Conservation (phyloP, 345 rosid genomes). For the Citrus cavaleriei region DNA sequence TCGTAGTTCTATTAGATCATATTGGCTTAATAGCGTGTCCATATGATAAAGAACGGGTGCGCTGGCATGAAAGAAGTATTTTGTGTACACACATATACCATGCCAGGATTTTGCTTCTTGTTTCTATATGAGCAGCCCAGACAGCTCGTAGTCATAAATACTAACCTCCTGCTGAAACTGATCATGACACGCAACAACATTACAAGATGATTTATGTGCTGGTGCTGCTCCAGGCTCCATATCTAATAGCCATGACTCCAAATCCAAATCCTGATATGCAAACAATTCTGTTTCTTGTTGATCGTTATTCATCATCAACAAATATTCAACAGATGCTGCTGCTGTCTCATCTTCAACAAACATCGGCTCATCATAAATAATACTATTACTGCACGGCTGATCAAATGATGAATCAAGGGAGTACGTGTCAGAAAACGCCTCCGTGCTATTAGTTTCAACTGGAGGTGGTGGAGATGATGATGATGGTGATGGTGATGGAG, state of each 20-base stretch:
- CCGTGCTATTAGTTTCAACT: background rate
- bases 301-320: background rate
- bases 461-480: background rate
- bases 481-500: background rate
- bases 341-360: background rate
- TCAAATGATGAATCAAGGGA: background rate
- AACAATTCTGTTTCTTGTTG: slow-evolving; percentile 1
- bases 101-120: background rate
- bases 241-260: slow-evolving; percentile 22
- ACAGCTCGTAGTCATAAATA: slow-evolving; percentile 22
- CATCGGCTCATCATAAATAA: background rate
- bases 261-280: slow-evolving; percentile 15
- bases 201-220: background rate
- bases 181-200: background rate
- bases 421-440: slow-evolving; percentile 1
- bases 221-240: background rate
- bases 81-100: background rate
- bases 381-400: background rate
- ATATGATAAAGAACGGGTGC: no score
- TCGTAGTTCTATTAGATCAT: no score
- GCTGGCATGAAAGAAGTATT: no score
- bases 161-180: slow-evolving; percentile 20
- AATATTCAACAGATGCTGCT: background rate
- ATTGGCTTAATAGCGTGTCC: no score
- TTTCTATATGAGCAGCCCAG: slow-evolving; percentile 10